A percentile compares a stretch with the other conserved stretches of the same genome.
Evolutionary conservation across 2,329 filamentous ascomycete species (phyloP).

Genomic region (Fusarium udum): DNA sequence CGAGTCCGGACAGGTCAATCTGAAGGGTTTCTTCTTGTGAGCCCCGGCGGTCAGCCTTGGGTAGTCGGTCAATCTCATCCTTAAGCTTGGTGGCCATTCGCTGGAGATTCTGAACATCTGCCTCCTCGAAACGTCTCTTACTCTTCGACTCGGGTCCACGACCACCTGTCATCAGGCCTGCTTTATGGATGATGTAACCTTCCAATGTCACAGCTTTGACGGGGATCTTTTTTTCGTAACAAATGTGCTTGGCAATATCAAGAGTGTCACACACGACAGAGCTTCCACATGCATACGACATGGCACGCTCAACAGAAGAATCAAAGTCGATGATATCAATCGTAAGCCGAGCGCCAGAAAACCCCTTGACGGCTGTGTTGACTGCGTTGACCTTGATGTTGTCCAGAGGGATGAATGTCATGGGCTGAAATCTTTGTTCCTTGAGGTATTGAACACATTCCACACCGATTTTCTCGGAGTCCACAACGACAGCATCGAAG

Average conservation of each 20-base stretch:
- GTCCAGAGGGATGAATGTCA: conserved; percentile 95
- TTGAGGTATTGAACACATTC: conserved; percentile 96
- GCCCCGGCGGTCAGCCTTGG: conserved; percentile 78
- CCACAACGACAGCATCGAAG: conserved; percentile 94
- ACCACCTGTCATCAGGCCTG: conserved; percentile 95
- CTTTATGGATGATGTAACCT: conserved; percentile 96
- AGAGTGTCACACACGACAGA: conserved; percentile 93
- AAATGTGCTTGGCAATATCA: conserved; percentile 86
- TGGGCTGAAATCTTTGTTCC: conserved; percentile 84
- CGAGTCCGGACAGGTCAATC: conserved; percentile 80
- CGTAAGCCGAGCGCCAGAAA: conserved; percentile 84
- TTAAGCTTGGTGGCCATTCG: conserved; percentile 78
- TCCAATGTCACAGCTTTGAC: conserved; percentile 96
- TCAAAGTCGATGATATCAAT: conserved; percentile 98
- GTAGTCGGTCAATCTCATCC: conserved; percentile 81
- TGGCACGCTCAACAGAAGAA: conserved; percentile 84
- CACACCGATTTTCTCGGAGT: conserved; percentile 91
- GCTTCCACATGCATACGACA: conserved; percentile 94
- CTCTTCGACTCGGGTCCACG: conserved; percentile 79
- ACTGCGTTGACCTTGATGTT: conserved; percentile 95
- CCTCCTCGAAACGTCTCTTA: conserved; percentile 87
- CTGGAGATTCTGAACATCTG: conserved; percentile 86
- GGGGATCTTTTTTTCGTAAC: conserved; percentile 83
- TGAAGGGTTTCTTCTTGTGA: conserved; percentile 83
- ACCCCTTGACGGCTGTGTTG: conserved; percentile 89